A percentile compares a stretch with the other conserved stretches of the same genome.
These are phyloP conservation scores for Wickerhamiella alocasiicola DNA, from an alignment of 805 yeast species.

Conservation along the genomic window DNA sequence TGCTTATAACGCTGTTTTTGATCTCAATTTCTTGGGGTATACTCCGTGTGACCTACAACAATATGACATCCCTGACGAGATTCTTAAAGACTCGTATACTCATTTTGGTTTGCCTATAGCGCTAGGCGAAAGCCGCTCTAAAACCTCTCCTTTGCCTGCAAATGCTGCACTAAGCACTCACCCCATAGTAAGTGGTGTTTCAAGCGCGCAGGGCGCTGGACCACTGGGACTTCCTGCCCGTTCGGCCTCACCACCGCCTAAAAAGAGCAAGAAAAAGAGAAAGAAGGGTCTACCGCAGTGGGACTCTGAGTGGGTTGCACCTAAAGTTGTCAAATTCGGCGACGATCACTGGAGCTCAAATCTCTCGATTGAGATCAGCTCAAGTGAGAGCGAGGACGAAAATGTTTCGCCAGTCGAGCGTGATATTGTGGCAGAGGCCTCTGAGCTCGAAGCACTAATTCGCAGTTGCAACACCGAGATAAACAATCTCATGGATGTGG, in stretches of 20 bases:
- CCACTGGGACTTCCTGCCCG: too few species aligned
- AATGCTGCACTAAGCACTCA: not conserved
- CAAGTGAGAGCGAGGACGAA: not conserved
- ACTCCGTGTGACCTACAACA: not conserved
- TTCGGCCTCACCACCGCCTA: not conserved
- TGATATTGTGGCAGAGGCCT: not conserved
- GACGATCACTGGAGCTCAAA: constrained; percentile 5
- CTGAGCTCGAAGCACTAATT: too few species aligned
- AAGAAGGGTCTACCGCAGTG: not conserved
- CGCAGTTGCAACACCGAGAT: too few species aligned
- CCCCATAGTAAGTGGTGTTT: not conserved
- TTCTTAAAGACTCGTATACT: constrained; percentile 7
- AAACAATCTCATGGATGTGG: too few species aligned
- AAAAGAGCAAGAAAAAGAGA: not conserved
- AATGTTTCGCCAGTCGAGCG: not conserved
- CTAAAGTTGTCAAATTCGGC: not conserved
- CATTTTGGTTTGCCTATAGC: constrained; percentile 8
- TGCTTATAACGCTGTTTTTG: constrained; percentile 2
- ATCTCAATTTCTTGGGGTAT: constrained; percentile 7
- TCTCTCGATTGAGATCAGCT: not conserved
- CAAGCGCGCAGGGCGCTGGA: not conserved
- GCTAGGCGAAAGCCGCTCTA: not conserved
- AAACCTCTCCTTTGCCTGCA: too few species aligned
- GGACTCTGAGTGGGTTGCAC: constrained; percentile 10
- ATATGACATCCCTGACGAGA: not conserved